Base-by-base conservation (phyloP, 1,284 basidiomycete species). In the Entoloma clypeatum region DNA sequence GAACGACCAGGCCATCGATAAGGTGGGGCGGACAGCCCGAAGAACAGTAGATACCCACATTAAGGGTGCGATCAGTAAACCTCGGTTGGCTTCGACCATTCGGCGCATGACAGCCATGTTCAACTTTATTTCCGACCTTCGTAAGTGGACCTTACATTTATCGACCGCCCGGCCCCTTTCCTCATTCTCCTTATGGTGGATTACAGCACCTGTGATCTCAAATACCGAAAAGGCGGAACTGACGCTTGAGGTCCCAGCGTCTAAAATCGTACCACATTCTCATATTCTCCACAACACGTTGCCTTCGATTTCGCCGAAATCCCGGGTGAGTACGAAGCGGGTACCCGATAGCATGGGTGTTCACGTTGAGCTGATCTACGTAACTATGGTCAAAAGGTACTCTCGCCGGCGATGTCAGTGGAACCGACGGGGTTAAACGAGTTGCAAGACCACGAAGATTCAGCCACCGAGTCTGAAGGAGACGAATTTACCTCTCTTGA, bases 31-130 rank as follows among this genome's bases (percentile, higher is more conserved):
- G 44, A 77, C 75, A 2, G 81, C 79, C 24, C 71, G 85, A 38
- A 71, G 83, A 49, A 74, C 75, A 21, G 53, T 77, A n/a, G 83
- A 81, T 57, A 84, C 74, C 27, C 81, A 86, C 59, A 67, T 85
- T 44, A 80, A 74, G 58, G 79, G 83, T 62, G 75, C 75, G 4
- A 60, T 87, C 45, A 75, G 77, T 27, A 81, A 74, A 53, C 81
- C 84, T 22, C 75, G 79, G 39, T 57, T 79, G 24, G 73, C 81
- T 17, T 83, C 80, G 18, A 70, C 75, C 7, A 63, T 87, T 29
- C 72, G 74, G 47, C 79, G 85, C 36, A 75, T 84, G 64, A 77
- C 82, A 10, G 80, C 85, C 13, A 63, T 81, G 51, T 75, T 82
- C 55, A 81, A 81, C 57, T 81, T 80, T 60, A 58, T 69, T 39